These are phyloP conservation scores for Hortiboletus flavorubellus DNA, from an alignment of 768 basidiomycete genomes.

Conservation along the genomic window DNA sequence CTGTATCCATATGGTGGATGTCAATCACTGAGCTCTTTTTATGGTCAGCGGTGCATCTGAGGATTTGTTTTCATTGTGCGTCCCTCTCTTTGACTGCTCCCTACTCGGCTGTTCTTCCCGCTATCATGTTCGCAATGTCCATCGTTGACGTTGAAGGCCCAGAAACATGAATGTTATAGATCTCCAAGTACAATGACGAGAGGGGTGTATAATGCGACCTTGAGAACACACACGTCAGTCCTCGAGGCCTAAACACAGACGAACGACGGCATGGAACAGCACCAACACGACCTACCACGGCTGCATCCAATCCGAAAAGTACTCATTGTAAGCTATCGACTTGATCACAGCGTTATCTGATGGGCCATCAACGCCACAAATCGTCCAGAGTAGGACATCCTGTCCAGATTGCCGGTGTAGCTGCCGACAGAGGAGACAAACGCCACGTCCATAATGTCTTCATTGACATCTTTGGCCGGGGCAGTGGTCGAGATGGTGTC, in stretches of 20 bases:
- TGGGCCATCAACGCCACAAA: conserved; percentile 76
- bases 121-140: conserved; percentile 49
- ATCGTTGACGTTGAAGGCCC: conserved; percentile 68
- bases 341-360: conserved; percentile 91
- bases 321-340: conserved; percentile 88
- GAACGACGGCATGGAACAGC: too few relatives aligned
- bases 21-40: too few relatives aligned
- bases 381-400: conserved; percentile 91
- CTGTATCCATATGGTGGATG: too few relatives aligned
- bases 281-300: conserved; percentile 59
- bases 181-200: conserved; percentile 80
- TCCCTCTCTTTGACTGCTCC: conserved; percentile 56
- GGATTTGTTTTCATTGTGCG: conserved; percentile 79
- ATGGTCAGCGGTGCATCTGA: conserved; percentile 71
- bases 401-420: conserved; percentile 89
- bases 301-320: conserved; percentile 87
- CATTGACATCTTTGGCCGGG: conserved; percentile 59
- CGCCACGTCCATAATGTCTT: conserved; percentile 81
- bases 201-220: conserved; percentile 97
- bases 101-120: conserved; percentile 29
- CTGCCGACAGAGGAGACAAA: conserved; percentile 77
- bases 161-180: conserved; percentile 92
- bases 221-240: background rate
- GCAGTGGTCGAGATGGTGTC: conserved; percentile 52
- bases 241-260: background rate